Conservation (phyloP, 2,329 filamentous ascomycete genomes). For the Pestalotiopsis sp. region DNA sequence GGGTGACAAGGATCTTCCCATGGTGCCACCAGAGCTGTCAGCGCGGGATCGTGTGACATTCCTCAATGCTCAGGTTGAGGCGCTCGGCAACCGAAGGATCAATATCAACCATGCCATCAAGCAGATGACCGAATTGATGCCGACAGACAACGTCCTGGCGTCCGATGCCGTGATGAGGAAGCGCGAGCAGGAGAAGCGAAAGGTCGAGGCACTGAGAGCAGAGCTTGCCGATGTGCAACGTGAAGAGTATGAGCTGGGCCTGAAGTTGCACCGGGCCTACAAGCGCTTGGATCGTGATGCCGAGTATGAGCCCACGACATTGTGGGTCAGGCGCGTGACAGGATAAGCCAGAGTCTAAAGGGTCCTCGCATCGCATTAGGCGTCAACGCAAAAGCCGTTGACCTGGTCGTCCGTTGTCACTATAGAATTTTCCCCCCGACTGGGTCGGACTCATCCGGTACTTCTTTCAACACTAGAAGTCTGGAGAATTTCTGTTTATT, state of each 20-base stretch:
- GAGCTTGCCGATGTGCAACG: conserved; percentile 75
- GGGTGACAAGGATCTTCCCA: conserved; percentile 61
- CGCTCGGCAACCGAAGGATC: conserved; percentile 66
- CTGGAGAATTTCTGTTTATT: not conserved
- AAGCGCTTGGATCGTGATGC: conserved; percentile 73
- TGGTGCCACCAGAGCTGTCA: conserved; percentile 58
- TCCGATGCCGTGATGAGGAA: conserved; percentile 64
- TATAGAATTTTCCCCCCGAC: not conserved
- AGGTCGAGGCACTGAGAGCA: conserved; percentile 65
- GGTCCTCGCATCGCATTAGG: not conserved
- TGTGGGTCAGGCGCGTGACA: conserved; percentile 82
- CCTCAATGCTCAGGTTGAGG: conserved; percentile 67
- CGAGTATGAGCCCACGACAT: conserved; percentile 64
- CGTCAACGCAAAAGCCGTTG: not conserved
- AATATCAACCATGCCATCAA: conserved; percentile 75
- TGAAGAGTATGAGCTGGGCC: conserved; percentile 77
- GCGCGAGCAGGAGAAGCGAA: conserved; percentile 61
- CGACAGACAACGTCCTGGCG: conserved; percentile 68
- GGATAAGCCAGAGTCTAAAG: conserved; percentile 42
- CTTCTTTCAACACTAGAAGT: not conserved
- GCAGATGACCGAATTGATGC: conserved; percentile 79
- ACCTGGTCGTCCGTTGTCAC: not conserved
- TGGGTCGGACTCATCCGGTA: not conserved
- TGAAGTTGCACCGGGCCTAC: conserved; percentile 74
- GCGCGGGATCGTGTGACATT: conserved; percentile 66